Percentiles rank a stretch among this genome's conserved stretches.
Conservation (phyloP, 2,329 filamentous ascomycete species). For the Fusarium musae region DNA sequence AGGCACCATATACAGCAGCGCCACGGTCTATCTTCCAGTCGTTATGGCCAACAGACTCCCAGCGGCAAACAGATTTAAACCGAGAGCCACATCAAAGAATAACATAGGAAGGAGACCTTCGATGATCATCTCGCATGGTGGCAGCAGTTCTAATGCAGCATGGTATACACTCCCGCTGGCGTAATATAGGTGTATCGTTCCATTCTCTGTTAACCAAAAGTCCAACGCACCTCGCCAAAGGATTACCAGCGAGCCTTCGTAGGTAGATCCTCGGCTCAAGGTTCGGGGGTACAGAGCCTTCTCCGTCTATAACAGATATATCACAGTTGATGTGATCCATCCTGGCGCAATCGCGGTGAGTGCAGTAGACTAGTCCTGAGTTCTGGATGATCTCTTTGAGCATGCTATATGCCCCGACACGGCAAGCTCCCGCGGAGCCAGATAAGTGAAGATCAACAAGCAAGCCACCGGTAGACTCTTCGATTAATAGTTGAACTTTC, state of each 20-base stretch:
- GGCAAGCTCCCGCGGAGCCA: fast-evolving
- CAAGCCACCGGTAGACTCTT: fast-evolving
- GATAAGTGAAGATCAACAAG: fast-evolving
- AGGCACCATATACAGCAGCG: too few species aligned
- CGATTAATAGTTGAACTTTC: fast-evolving
- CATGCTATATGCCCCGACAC: fast-evolving
- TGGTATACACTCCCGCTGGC: background rate
- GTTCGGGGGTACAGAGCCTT: fast-evolving
- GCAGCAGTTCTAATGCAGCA: fast-evolving
- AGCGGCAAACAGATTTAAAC: too few species aligned
- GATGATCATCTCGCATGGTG: fast-evolving
- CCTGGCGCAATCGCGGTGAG: fast-evolving
- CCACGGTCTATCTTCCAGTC: too few species aligned
- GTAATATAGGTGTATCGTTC: fast-evolving
- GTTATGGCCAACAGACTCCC: too few species aligned
- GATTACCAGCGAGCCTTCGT: fast-evolving
- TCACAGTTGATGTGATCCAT: fast-evolving
- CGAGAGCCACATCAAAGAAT: background rate
- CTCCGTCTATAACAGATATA: fast-evolving
- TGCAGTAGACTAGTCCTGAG: fast-evolving
- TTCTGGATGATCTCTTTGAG: fast-evolving
- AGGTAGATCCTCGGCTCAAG: fast-evolving
- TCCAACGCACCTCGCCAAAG: fast-evolving
- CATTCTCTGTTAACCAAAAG: fast-evolving
- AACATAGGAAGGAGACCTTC: fast-evolving